These are phyloP conservation scores for Ascochyta viciae-villosae DNA, from an alignment of 2,329 filamentous ascomycete genomes.

Conservation along the genomic window DNA sequence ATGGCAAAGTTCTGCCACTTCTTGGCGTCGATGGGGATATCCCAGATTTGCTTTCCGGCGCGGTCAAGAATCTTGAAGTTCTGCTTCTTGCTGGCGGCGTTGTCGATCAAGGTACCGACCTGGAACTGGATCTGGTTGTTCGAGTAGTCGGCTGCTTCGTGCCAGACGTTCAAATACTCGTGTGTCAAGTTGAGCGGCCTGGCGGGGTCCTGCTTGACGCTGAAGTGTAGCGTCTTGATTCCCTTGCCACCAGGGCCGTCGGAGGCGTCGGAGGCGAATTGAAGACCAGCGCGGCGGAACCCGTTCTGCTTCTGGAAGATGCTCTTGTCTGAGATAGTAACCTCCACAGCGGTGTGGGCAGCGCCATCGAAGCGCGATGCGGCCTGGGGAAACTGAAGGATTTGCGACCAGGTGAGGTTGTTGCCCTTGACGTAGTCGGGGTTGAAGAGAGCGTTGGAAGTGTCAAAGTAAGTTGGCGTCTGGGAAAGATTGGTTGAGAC, in stretches of 20 bases:
- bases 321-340: conserved; percentile 64
- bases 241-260: conserved; percentile 61
- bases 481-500: conserved; percentile 32
- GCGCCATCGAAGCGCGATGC: conserved; percentile 57
- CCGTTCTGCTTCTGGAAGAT: conserved; percentile 67
- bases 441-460: conserved; percentile 56
- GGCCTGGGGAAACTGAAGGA: conserved; percentile 57
- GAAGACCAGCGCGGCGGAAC: conserved; percentile 67
- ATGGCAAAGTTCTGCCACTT: conserved; percentile 70
- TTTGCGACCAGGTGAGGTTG: conserved; percentile 59
- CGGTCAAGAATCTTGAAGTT: conserved; percentile 51
- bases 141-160: conserved; percentile 51
- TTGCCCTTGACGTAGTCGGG: conserved; percentile 61
- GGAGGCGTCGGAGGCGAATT: conserved; percentile 59
- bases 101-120: conserved; percentile 60
- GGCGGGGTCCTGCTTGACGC: conserved; percentile 60
- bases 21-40: conserved; percentile 57
- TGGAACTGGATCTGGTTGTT: conserved; percentile 58
- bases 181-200: conserved; percentile 65
- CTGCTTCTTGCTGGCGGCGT: conserved; percentile 55
- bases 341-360: conserved; percentile 57
- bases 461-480: conserved; percentile 42
- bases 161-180: conserved; percentile 62
- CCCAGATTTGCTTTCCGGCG: conserved; percentile 54
- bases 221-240: conserved; percentile 69